Conservation (phyloP, 2,329 filamentous ascomycete genomes). For the Fusarium avenaceum region DNA sequence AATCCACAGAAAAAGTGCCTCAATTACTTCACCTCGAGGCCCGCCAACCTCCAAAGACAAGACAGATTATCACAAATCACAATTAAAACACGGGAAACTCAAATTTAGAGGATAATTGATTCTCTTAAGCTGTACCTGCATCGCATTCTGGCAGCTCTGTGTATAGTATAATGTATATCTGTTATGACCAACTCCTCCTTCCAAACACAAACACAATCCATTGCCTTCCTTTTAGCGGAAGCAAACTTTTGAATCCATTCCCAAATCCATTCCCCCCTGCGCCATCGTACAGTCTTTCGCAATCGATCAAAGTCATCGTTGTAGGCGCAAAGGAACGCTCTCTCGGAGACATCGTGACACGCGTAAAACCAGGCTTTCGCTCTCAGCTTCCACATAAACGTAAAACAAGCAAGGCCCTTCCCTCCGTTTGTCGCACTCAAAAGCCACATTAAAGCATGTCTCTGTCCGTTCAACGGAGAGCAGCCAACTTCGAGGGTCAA, state of each 20-base stretch:
- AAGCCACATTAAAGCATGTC: slow-evolving; percentile 35
- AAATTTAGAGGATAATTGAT: slow-evolving; percentile 28
- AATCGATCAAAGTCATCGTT: slow-evolving; percentile 39
- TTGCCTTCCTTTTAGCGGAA: slow-evolving; percentile 39
- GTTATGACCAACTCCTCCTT: slow-evolving; percentile 32
- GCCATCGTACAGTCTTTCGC: slow-evolving; percentile 44
- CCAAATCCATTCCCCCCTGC: slow-evolving; percentile 28
- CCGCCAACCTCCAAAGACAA: neutral
- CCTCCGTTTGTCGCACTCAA: slow-evolving; percentile 14
- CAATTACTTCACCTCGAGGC: neutral
- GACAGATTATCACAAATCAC: neutral
- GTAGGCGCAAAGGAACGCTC: slow-evolving; percentile 21
- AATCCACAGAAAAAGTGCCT: neutral
- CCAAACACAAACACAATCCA: slow-evolving; percentile 26
- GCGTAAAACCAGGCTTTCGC: slow-evolving; percentile 36
- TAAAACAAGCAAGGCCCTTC: slow-evolving; percentile 23
- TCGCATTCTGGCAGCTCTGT: slow-evolving; percentile 49
- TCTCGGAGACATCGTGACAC: slow-evolving; percentile 40
- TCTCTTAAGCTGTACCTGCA: slow-evolving; percentile 45
- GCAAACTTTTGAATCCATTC: slow-evolving; percentile 43
- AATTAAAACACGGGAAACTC: neutral
- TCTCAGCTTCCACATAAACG: slow-evolving; percentile 23
- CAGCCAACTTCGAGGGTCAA: slow-evolving; percentile 28
- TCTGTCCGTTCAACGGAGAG: slow-evolving; percentile 48
- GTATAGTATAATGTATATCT: slow-evolving; percentile 50